A percentile compares a stretch with the other conserved stretches of the same genome.
Evolutionary conservation across 441 rosid genomes (phyloP).

Genomic region (Populus hybrid): DNA sequence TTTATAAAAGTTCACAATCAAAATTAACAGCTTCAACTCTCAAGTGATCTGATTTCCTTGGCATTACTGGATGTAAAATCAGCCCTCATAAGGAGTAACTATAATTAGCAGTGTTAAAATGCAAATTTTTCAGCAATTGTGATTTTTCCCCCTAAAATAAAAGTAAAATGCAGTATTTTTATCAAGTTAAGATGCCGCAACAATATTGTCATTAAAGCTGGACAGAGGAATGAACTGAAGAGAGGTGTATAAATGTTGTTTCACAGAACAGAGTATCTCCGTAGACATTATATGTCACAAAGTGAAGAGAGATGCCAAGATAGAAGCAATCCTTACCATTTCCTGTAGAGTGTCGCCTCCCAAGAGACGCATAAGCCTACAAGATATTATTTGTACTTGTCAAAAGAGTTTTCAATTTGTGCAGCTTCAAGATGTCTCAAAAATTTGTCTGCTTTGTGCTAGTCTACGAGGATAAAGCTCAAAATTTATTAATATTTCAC

Average conservation of each 20-base stretch:
- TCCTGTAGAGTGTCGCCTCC: slow-evolving; percentile 66
- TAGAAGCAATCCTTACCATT: slow-evolving; percentile 57
- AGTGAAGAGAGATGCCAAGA: slow-evolving; percentile 1
- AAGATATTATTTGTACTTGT: slow-evolving; percentile 14
- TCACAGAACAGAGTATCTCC: neutral
- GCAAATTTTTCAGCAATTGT: neutral
- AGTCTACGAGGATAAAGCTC: slow-evolving; percentile 12
- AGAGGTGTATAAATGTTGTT: neutral
- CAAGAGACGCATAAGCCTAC: slow-evolving; percentile 87
- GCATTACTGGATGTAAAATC: neutral
- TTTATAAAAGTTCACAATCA: neutral
- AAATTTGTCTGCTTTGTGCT: neutral
- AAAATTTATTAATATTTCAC: slow-evolving; percentile 8
- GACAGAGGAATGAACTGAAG: neutral
- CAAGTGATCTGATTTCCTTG: neutral
- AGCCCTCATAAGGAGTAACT: neutral
- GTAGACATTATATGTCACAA: neutral
- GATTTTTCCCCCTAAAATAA: neutral
- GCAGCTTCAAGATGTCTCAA: slow-evolving; percentile 8
- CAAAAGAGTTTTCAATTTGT: slow-evolving; percentile 14
- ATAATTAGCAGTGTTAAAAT: neutral
- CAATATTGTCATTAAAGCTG: neutral
- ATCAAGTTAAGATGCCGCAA: neutral
- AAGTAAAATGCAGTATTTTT: neutral
- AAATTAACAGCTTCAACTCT: neutral